Percentiles rank a stretch among this genome's conserved stretches.
Evolutionary conservation across 495 filamentous ascomycete genomes (phyloP).

Genomic region (Penicillium macrosclerotiorum): DNA sequence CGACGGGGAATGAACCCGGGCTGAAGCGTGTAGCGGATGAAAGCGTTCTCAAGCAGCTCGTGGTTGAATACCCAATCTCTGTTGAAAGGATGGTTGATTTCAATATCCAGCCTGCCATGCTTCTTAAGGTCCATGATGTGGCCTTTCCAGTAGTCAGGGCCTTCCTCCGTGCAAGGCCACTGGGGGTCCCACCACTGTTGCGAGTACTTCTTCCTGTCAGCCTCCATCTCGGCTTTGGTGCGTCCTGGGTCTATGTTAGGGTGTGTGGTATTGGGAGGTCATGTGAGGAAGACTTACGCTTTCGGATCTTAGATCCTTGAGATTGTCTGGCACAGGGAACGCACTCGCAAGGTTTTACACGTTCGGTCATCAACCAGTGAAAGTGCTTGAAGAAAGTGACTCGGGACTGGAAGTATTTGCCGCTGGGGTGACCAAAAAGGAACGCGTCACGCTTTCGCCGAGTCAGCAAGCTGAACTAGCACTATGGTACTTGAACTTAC

Average conservation of each 20-base stretch:
- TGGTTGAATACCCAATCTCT: conserved; percentile 55
- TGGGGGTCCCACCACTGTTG: background rate
- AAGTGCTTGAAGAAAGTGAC: conserved; percentile 58
- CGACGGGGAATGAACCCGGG: conserved; percentile 53
- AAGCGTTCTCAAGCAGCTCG: conserved; percentile 31
- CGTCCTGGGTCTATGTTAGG: conserved; percentile 12
- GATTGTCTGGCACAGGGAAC: conserved; percentile 29
- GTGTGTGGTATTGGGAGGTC: background rate
- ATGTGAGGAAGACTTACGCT: conserved; percentile 14
- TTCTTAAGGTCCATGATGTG: conserved; percentile 49
- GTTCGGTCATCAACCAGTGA: conserved; percentile 51
- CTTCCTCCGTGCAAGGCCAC: conserved; percentile 37
- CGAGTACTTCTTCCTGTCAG: background rate
- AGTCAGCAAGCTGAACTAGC: too few relatives aligned
- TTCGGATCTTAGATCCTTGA: conserved; percentile 10
- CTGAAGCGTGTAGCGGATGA: conserved; percentile 37
- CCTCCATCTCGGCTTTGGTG: conserved; percentile 18
- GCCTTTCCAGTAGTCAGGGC: conserved; percentile 50
- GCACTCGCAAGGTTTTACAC: conserved; percentile 34
- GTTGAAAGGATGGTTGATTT: conserved; percentile 45
- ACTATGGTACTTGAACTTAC: too few relatives aligned
- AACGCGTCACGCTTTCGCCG: conserved; percentile 45
- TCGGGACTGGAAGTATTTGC: conserved; percentile 49
- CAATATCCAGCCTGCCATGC: conserved; percentile 35
- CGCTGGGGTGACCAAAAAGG: conserved; percentile 55